A percentile compares a stretch with the other conserved stretches of the same genome.
Evolutionary conservation across 1,284 basidiomycete species (phyloP).

Genomic region (Trichosporon asahii): DNA sequence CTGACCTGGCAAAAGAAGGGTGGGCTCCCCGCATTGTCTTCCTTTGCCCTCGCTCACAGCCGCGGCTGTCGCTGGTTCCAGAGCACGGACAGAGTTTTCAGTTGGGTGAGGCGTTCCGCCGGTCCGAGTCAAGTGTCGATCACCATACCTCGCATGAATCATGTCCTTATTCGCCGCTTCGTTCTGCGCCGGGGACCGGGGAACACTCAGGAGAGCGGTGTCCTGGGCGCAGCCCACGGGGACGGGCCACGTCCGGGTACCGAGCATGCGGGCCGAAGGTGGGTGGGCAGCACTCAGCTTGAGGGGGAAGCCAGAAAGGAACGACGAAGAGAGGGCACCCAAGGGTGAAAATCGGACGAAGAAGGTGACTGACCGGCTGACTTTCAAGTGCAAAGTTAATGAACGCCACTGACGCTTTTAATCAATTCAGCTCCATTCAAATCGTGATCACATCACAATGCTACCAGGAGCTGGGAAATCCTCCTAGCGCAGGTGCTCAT

Average conservation of each 20-base stretch:
- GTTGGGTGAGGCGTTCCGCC: slow-evolving; percentile 7
- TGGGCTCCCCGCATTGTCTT: not conserved
- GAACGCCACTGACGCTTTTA: not conserved
- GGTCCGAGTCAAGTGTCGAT: slow-evolving; percentile 9
- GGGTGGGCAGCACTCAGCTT: not conserved
- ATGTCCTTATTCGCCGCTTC: not conserved
- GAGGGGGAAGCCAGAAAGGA: too few species aligned
- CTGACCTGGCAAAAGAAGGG: too few species aligned
- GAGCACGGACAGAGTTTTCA: slow-evolving; percentile 1
- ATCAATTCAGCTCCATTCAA: not conserved
- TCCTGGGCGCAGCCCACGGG: not conserved
- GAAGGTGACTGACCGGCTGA: not conserved
- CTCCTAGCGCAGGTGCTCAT: not conserved
- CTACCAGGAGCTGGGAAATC: not conserved
- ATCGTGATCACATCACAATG: not conserved
- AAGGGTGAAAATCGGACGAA: not conserved
- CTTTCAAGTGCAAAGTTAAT: not conserved
- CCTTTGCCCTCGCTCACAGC: not conserved
- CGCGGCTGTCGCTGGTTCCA: not conserved
- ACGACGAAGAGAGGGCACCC: not conserved
- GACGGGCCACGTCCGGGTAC: not conserved
- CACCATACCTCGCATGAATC: not conserved
- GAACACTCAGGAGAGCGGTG: not conserved
- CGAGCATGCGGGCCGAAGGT: not conserved
- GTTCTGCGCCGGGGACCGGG: not conserved